Conservation (phyloP, 306 rosid genomes). For the Lupinus albus region DNA sequence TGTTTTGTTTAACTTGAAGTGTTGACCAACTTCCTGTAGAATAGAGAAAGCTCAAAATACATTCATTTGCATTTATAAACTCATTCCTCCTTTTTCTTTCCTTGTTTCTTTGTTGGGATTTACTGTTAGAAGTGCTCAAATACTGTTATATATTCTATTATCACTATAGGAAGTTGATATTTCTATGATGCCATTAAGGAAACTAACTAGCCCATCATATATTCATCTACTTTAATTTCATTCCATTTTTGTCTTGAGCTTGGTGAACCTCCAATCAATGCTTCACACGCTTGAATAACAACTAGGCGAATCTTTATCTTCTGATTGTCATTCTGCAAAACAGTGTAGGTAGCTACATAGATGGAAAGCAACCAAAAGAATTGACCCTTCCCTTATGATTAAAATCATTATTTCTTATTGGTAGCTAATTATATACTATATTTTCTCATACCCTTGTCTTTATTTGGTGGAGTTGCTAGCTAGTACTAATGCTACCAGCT, state of each 20-base stretch:
- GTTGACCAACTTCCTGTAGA: neutral
- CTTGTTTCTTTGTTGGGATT: neutral
- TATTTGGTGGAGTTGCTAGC: neutral
- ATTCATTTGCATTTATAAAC: constrained; percentile 27
- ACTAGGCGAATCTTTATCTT: constrained; percentile 23
- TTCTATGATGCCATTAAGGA: constrained; percentile 34
- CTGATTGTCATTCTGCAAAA: constrained; percentile 16
- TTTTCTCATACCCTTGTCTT: neutral
- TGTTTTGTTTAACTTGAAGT: constrained; percentile 5
- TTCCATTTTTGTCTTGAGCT: constrained; percentile 40
- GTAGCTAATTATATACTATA: neutral
- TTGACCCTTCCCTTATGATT: constrained; percentile 34
- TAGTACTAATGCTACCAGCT: constrained; percentile 1
- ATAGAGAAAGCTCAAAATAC: constrained; percentile 27
- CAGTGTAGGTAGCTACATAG: neutral
- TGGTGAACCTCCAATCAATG: constrained; percentile 34
- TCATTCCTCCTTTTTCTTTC: constrained; percentile 30
- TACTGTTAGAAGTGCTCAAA: constrained; percentile 34
- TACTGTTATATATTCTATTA: constrained; percentile 9
- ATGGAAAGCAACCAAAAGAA: constrained; percentile 2
- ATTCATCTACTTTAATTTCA: constrained; percentile 31
- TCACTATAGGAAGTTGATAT: constrained; percentile 5
- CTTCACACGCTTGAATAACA: constrained; percentile 6
- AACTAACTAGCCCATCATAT: constrained; percentile 26
- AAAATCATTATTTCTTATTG: constrained; percentile 18